Evolutionary conservation across 2,329 filamentous ascomycete genomes (phyloP).

Genomic region (Zalaria obscura): DNA sequence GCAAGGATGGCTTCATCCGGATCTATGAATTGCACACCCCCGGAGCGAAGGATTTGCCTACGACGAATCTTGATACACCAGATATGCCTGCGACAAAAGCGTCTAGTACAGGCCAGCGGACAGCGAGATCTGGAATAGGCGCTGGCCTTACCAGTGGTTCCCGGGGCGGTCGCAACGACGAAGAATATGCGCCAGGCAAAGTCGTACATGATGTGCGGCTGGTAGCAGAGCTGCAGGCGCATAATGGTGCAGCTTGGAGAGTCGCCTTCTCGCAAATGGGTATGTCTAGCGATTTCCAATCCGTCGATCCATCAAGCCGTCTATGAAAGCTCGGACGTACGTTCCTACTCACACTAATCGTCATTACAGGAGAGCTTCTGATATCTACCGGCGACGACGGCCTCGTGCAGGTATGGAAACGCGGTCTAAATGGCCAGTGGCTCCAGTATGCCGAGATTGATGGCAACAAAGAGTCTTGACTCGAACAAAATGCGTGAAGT

Average conservation of each 20-base stretch:
- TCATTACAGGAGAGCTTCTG: constrained; percentile 49
- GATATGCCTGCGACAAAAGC: background rate
- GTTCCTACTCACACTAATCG: too few relatives aligned
- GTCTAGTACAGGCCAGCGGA: constrained; percentile 4
- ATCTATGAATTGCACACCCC: constrained; percentile 68
- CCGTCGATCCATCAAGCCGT: too few relatives aligned
- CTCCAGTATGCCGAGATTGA: constrained; percentile 34
- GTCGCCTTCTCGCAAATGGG: constrained; percentile 47
- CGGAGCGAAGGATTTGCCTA: constrained; percentile 33
- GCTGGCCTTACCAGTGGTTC: constrained; percentile 34
- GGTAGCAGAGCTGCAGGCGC: constrained; percentile 51
- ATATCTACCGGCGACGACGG: constrained; percentile 68
- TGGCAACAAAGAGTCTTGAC: constrained; percentile 10
- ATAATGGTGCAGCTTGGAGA: constrained; percentile 60
- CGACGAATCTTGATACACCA: background rate
- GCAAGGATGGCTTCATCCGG: constrained; percentile 78
- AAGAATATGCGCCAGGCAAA: constrained; percentile 46
- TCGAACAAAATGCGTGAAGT: background rate
- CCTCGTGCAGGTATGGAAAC: constrained; percentile 36
- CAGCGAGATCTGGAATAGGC: constrained; percentile 37
- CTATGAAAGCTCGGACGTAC: too few relatives aligned
- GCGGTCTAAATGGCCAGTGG: constrained; percentile 32
- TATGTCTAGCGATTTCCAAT: constrained; percentile 12
- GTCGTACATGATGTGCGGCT: constrained; percentile 49
- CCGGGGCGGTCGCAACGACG: constrained; percentile 37